Percentiles rank a stretch among this genome's conserved stretches.
phyloP scores from a whole-genome alignment of 1,139 yeast species.

The Pichia sp. region DNA sequence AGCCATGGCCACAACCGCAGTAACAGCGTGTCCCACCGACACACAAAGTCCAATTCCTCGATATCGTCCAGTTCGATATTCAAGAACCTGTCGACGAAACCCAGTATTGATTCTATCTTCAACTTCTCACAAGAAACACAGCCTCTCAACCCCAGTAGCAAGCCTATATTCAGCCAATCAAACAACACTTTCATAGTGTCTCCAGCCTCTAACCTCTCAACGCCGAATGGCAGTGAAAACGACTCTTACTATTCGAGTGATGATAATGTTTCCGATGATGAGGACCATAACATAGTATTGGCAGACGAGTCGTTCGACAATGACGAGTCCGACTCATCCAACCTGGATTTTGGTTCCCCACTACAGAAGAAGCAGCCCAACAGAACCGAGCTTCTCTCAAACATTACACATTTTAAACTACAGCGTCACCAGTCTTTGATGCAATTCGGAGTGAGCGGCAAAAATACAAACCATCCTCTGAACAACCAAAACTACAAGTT shows the following conservation, averaged over 20 bases:
- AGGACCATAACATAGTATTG: slow-evolving; percentile 9
- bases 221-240: slow-evolving; percentile 9
- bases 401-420: slow-evolving; percentile 20
- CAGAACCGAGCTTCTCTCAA: slow-evolving; percentile 17
- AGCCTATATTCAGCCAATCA: background rate
- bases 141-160: background rate
- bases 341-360: slow-evolving; percentile 27
- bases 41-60: slow-evolving; percentile 14
- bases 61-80: slow-evolving; percentile 11
- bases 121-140: slow-evolving; percentile 8
- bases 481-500: slow-evolving; percentile 3
- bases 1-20: background rate
- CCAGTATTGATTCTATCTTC: slow-evolving; percentile 16
- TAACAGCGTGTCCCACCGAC: slow-evolving; percentile 1
- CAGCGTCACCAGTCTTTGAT: slow-evolving; percentile 21
- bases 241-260: slow-evolving; percentile 14
- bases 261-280: slow-evolving; percentile 10
- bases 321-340: slow-evolving; percentile 8
- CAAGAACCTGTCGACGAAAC: slow-evolving; percentile 9
- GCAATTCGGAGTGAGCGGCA: slow-evolving; percentile 8
- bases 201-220: slow-evolving; percentile 1
- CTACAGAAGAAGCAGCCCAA: slow-evolving; percentile 23
- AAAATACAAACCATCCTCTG: background rate
- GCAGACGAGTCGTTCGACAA: slow-evolving; percentile 14
- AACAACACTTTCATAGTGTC: slow-evolving; percentile 8